Evolutionary conservation across 176 grass and related monocot genomes (phyloP), one percentile per base, ranked within the genome.

Genomic region (Oryza longistaminata): DNA sequence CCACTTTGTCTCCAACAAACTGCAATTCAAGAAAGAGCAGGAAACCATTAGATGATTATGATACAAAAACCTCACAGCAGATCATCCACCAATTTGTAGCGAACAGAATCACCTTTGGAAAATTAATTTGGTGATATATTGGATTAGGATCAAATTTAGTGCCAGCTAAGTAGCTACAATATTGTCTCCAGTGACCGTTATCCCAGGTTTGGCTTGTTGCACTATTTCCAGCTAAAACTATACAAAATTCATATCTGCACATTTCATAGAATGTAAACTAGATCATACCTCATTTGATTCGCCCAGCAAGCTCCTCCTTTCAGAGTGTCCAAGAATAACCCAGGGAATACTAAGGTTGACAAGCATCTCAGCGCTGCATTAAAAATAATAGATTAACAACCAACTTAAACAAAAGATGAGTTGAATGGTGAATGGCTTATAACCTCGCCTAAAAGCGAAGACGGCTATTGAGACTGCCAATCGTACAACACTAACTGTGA

Each of bases 1-100:
- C 96, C 79, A 95, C 93, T 61, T 98, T 98, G 33, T 98, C 93
- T 37, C 93, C 96, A 78, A 98, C 93, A 92, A 98, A 95, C 96
- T 98, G 52, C 7, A 73, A 84, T 73, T 77, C 27, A 66, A 19
- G 14, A 73, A 83, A 45, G 33, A 3, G 29, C 3, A 64, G n/a
- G 33, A 17, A 37, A 64, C 0, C 0, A 60, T 87, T 21, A 90
- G 31, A 52, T 62, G n/a, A 50, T 27, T 49, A 58, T 21, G 26
- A 82, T 39, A 34, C 2, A 1, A 29, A 85, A 45, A 26, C 9
- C 19, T 0, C 16, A 22, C 21, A 50, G 2, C 67, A 19, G 5
- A 61, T 62, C 29, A 74, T 64, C 46, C 42, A 42, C 22, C 37
- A 82, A 70, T 66, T 66, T 58, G 44, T 26, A 24, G 34, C 34